Conservation (phyloP, 2,329 filamentous ascomycete species). For the Eutypella sp. region DNA sequence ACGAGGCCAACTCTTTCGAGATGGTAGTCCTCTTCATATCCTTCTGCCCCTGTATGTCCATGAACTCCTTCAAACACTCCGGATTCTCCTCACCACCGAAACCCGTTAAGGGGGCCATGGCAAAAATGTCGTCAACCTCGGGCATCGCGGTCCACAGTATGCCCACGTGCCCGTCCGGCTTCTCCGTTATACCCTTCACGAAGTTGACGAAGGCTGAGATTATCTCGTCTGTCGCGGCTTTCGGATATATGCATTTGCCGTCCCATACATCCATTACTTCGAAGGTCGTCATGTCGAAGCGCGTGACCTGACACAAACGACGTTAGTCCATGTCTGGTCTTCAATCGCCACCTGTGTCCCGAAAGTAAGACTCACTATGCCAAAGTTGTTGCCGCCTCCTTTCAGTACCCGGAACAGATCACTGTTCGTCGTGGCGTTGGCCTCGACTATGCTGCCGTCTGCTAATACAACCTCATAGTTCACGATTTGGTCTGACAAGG, state of each 20-base stretch:
- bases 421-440: slow-evolving; percentile 26
- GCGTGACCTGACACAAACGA: not conserved
- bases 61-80: not conserved
- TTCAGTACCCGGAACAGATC: slow-evolving; percentile 32
- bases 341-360: no score
- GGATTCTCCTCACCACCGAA: not conserved
- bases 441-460: slow-evolving; percentile 33
- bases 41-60: not conserved
- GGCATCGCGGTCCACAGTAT: not conserved
- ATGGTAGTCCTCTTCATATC: not conserved
- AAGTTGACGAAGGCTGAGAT: not conserved
- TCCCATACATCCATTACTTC: not conserved
- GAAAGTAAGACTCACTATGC: slow-evolving; percentile 32
- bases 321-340: not conserved
- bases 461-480: slow-evolving; percentile 39
- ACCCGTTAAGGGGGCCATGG: not conserved
- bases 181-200: not conserved
- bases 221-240: not conserved
- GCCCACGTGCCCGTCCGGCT: not conserved
- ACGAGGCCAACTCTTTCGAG: not conserved
- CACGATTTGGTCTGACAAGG: slow-evolving; percentile 8
- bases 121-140: not conserved
- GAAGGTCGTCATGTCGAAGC: not conserved
- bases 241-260: not conserved
- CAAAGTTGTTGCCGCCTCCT: slow-evolving; percentile 32